Conservation (phyloP, 306 rosid genomes). For the Vigna nakashimae region DNA sequence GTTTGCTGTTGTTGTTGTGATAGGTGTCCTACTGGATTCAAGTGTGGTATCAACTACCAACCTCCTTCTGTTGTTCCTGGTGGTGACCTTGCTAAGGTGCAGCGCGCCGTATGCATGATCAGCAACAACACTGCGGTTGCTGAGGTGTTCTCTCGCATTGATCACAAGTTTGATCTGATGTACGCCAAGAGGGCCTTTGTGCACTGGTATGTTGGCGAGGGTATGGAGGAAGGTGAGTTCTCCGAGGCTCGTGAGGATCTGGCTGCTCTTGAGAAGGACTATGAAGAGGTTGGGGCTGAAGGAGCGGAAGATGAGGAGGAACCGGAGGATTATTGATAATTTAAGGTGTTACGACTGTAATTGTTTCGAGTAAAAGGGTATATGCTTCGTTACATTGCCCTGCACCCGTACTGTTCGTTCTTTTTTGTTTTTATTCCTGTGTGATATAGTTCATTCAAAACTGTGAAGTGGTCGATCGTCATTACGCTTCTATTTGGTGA, state of each 20-base stretch:
- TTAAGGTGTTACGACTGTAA: constrained; percentile 32
- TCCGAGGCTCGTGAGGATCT: constrained; percentile 99
- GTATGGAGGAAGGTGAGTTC: constrained; percentile 99
- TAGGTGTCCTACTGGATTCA: constrained; percentile 99
- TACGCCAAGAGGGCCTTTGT: constrained; percentile 99
- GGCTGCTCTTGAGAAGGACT: constrained; percentile 99
- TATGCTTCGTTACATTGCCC: constrained; percentile 53
- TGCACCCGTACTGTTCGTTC: constrained; percentile 33
- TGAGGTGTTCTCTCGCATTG: constrained; percentile 98
- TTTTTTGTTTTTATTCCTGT: constrained; percentile 44
- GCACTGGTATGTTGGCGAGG: constrained; percentile 99
- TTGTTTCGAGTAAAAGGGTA: constrained; percentile 45
- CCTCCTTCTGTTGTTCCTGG: constrained; percentile 97
- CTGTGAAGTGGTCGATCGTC: constrained; percentile 51
- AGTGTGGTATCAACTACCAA: constrained; percentile 97
- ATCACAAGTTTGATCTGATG: constrained; percentile 98
- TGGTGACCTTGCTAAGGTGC: constrained; percentile 97
- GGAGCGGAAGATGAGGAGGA: constrained; percentile 92
- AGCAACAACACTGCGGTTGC: constrained; percentile 99
- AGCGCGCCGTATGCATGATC: constrained; percentile 98
- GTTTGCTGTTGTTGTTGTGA: constrained; percentile 19
- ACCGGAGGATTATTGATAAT: constrained; percentile 68
- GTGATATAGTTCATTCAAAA: constrained; percentile 49
- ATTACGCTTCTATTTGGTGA: constrained; percentile 40
- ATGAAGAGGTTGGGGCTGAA: constrained; percentile 98